phyloP scores from a whole-genome alignment of 1,284 basidiomycete species.

The Afroboletus lepidellus region DNA sequence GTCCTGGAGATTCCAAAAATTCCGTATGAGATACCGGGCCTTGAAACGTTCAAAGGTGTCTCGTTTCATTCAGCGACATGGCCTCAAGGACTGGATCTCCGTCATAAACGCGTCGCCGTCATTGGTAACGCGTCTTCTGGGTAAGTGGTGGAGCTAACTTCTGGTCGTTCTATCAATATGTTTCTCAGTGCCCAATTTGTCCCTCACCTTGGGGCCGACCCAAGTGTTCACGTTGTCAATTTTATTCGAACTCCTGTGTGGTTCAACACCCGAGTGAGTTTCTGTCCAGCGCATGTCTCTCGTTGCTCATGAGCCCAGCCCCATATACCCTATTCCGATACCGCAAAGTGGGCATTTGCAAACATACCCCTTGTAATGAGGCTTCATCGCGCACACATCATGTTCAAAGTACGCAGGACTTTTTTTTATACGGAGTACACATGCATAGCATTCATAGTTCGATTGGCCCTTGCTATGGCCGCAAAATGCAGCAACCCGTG shows the following conservation, averaged over 20 bases:
- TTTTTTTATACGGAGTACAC: not conserved
- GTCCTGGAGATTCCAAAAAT: constrained; percentile 19
- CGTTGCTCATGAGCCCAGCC: constrained; percentile 9
- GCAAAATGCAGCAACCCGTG: constrained; percentile 11
- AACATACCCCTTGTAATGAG: constrained; percentile 36
- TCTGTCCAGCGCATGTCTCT: not conserved
- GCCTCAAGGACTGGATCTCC: constrained; percentile 40
- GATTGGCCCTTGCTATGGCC: constrained; percentile 19
- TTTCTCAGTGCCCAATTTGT: constrained; percentile 36
- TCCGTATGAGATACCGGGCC: constrained; percentile 38
- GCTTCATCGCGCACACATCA: constrained; percentile 34
- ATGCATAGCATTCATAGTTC: constrained; percentile 8
- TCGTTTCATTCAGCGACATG: constrained; percentile 50
- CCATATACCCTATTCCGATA: constrained; percentile 29
- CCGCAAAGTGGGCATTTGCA: constrained; percentile 35
- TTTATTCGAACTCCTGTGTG: constrained; percentile 38
- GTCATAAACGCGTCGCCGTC: constrained; percentile 44
- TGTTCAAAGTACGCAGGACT: constrained; percentile 16
- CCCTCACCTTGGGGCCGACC: constrained; percentile 34
- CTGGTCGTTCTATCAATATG: constrained; percentile 6
- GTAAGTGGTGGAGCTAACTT: constrained; percentile 9
- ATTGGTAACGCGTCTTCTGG: constrained; percentile 53
- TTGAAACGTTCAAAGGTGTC: constrained; percentile 41
- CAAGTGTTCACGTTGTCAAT: constrained; percentile 33
- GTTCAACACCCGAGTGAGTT: constrained; percentile 32